Conservation (phyloP, 2,329 filamentous ascomycete species). For the Ceratocystis lukuohia region DNA sequence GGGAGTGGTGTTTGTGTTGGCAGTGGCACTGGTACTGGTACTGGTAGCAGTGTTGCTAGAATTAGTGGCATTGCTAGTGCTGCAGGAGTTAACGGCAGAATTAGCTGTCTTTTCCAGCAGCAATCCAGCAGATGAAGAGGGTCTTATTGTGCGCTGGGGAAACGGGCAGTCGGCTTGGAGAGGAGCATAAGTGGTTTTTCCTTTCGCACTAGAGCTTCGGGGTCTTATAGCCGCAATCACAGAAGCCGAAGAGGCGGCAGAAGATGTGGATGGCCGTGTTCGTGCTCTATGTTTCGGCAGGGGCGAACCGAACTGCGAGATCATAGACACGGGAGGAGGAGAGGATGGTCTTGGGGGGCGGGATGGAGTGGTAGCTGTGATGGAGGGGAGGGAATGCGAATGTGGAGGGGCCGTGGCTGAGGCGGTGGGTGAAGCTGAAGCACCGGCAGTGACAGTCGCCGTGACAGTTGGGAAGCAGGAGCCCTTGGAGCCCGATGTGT, state of each 20-base stretch:
- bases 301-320: background rate
- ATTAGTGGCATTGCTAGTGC: background rate
- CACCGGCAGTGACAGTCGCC: background rate
- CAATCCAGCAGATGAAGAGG: constrained; percentile 8
- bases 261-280: background rate
- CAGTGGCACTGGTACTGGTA: background rate
- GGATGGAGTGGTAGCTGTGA: background rate
- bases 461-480: constrained; percentile 4
- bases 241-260: background rate
- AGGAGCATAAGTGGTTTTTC: constrained; percentile 15
- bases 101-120: background rate
- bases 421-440: background rate
- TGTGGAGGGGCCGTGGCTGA: background rate
- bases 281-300: background rate
- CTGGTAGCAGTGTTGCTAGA: background rate
- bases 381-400: background rate
- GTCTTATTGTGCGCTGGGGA: constrained; percentile 4
- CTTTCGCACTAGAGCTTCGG: background rate
- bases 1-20: background rate
- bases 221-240: background rate
- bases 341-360: background rate
- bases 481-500: background rate
- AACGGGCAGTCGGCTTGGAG: constrained; percentile 4
- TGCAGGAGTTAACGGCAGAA: background rate
- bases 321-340: background rate